A percentile compares a stretch with the other conserved stretches of the same genome.
Evolutionary conservation across 2,329 filamentous ascomycete species (phyloP).

Genomic region (Talaromyces rugulosus): DNA sequence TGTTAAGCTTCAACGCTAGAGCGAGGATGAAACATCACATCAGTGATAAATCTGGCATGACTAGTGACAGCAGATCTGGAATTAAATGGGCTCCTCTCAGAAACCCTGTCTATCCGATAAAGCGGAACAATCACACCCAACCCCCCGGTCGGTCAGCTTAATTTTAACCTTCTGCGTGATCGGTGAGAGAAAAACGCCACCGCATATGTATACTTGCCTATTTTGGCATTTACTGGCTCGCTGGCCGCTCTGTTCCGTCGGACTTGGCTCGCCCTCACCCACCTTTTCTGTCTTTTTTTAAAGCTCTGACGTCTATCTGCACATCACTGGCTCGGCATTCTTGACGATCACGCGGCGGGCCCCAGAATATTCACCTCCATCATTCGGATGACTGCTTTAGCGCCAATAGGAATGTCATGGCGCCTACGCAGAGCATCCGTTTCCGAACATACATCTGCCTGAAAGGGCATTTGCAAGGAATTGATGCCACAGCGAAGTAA

Average conservation of each 20-base stretch:
- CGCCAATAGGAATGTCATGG: slow-evolving; percentile 17
- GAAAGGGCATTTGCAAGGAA: neutral
- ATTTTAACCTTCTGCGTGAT: neutral
- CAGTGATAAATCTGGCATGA: neutral
- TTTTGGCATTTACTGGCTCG: slow-evolving; percentile 8
- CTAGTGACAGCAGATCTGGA: neutral
- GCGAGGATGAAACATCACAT: neutral
- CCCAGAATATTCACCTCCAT: slow-evolving; percentile 19
- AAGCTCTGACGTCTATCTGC: neutral
- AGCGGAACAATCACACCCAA: neutral
- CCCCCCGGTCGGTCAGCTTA: neutral
- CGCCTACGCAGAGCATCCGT: neutral
- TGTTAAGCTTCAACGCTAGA: slow-evolving; percentile 1
- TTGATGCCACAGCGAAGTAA: neutral
- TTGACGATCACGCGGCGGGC: slow-evolving; percentile 30
- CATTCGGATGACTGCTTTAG: slow-evolving; percentile 30
- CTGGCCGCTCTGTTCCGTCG: neutral
- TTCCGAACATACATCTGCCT: neutral
- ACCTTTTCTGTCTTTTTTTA: neutral
- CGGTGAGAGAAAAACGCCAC: slow-evolving; percentile 8
- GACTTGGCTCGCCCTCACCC: neutral
- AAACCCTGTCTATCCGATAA: neutral
- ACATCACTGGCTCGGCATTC: slow-evolving; percentile 8
- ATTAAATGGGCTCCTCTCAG: neutral
- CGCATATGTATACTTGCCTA: slow-evolving; percentile 14